Base-by-base conservation (phyloP, 345 rosid species). In the Durio zibethinus region DNA sequence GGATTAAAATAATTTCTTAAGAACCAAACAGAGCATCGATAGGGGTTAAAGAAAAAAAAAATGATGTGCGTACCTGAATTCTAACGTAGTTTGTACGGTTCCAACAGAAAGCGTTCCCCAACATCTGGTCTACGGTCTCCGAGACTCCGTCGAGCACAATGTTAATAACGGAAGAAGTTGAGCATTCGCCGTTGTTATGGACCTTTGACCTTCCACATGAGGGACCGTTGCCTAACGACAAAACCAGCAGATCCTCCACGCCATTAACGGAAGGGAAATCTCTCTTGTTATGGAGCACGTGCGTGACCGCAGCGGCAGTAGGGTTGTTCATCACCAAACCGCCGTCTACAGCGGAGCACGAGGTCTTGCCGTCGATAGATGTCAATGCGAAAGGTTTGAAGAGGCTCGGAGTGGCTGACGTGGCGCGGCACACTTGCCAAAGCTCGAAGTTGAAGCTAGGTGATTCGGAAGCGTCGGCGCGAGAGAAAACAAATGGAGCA, bases 281-380 rank as follows among this genome's bases (percentile, higher is more conserved):
- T 21, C 91, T 86, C 83, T 93, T 96, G 93, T 96, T 96, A 81
- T 96, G 99, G 60, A 96, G 89, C 67, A 93, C 99, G 82, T 96
- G 99, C 20, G 98, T 96, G 31, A 92, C 91, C 50, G 97, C 98
- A 0, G 97, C 97, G 2, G 97, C 93, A 2, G 97, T 81, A n/a
- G 99, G 99, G 60, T 96, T 96, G 88, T 96, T 96, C 99, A 96
- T 96, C 78, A 92, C 98, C 29, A 96, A 75, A 4, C 99, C 97
- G 11, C 99, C 99, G 81, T 93, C 99, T 3, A 93, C 88, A 76
- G 97, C 97, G 53, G 86, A 79, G 85, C 97, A 93, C 12, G 83
- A 52, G 6, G 99, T 96, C 76, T 88, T 92, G 0, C 98, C 97
- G 83, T 96, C 97, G 73, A 89, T 88, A 75, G 99, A 93, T 16